These are phyloP conservation scores for Xenoacremonium recifei DNA, from an alignment of 2,329 filamentous ascomycete species.

Conservation along the genomic window DNA sequence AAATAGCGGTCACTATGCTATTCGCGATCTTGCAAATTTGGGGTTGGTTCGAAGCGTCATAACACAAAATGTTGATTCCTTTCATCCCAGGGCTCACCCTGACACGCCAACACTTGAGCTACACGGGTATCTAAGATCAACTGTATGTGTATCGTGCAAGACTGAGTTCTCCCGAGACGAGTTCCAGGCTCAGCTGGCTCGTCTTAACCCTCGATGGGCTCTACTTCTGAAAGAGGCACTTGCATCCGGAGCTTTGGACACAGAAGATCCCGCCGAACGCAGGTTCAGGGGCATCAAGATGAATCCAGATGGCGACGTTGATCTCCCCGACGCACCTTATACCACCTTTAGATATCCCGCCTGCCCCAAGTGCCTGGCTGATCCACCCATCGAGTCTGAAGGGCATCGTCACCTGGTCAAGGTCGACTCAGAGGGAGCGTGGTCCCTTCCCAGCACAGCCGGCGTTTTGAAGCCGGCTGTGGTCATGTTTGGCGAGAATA, in stretches of 20 bases:
- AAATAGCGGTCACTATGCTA: conserved; percentile 76
- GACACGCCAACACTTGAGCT: conserved; percentile 75
- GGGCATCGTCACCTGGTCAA: conserved; percentile 59
- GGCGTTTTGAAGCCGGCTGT: conserved; percentile 91
- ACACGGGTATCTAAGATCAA: conserved; percentile 82
- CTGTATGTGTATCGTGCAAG: conserved; percentile 78
- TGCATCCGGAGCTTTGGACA: conserved; percentile 71
- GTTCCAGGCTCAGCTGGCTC: conserved; percentile 75
- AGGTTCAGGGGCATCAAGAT: conserved; percentile 69
- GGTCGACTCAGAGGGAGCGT: conserved; percentile 79
- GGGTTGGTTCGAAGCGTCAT: conserved; percentile 76
- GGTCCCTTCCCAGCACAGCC: conserved; percentile 61
- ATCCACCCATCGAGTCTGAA: conserved; percentile 56
- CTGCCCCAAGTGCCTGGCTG: conserved; percentile 74
- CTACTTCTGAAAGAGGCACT: conserved; percentile 71
- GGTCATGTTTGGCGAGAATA: conserved; percentile 95
- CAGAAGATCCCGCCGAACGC: conserved; percentile 71
- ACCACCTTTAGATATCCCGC: conserved; percentile 88
- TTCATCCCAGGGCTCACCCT: conserved; percentile 79
- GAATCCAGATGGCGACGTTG: conserved; percentile 94
- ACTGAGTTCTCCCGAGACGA: conserved; percentile 66
- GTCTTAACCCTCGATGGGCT: conserved; percentile 84
- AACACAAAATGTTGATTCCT: conserved; percentile 97
- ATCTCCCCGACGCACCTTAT: conserved; percentile 83
- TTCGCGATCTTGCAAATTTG: conserved; percentile 68